These are phyloP conservation scores for Rubroboletus satanas DNA, from an alignment of 768 basidiomycete genomes.

Conservation along the genomic window DNA sequence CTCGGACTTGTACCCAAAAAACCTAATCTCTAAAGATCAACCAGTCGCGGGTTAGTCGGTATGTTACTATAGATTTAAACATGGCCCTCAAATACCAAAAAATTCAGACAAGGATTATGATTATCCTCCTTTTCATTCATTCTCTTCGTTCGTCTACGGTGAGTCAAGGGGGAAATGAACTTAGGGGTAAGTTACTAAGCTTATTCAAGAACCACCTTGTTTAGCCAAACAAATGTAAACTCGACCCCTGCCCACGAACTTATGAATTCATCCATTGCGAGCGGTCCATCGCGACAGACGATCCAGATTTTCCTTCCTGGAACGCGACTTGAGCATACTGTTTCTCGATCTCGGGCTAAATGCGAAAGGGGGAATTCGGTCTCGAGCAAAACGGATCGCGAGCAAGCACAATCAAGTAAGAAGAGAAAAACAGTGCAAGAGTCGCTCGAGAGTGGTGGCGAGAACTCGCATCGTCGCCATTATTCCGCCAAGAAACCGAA, in stretches of 20 bases:
- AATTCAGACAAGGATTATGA: too few relatives aligned
- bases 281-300: neutral
- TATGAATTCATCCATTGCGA: neutral
- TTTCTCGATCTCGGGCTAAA: neutral
- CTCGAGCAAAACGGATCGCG: neutral
- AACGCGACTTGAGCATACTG: neutral
- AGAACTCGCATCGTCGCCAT: neutral
- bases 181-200: too few relatives aligned
- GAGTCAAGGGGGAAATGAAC: too few relatives aligned
- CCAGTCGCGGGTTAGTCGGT: too few relatives aligned
- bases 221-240: neutral
- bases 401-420: neutral
- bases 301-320: conserved; percentile 11
- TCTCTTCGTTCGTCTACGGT: too few relatives aligned
- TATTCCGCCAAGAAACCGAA: conserved; percentile 30
- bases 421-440: neutral
- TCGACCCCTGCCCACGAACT: neutral
- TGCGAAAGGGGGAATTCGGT: neutral
- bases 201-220: neutral
- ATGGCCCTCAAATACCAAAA: too few relatives aligned
- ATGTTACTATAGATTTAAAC: too few relatives aligned
- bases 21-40: too few relatives aligned
- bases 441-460: neutral
- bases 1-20: too few relatives aligned
- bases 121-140: too few relatives aligned